A percentile compares a stretch with the other conserved stretches of the same genome.
Conservation (phyloP, 1,139 yeast species). For the Magnusiomyces tetraspermus region DNA sequence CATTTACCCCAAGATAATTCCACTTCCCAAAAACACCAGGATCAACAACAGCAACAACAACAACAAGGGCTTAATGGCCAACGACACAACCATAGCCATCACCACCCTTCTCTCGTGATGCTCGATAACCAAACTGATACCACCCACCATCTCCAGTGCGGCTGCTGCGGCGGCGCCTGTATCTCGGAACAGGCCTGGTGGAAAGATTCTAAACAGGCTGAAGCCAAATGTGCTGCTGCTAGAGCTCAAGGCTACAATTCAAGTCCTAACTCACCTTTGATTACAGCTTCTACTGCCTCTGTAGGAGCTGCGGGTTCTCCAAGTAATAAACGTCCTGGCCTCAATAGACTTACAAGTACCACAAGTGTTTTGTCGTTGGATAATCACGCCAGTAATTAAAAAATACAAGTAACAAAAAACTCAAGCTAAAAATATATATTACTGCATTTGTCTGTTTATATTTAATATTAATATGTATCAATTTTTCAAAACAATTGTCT, state of each 20-base stretch:
- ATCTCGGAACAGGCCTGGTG: conserved; percentile 42
- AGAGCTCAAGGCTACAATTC: not conserved
- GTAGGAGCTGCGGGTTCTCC: not conserved
- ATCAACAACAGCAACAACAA: too few species aligned
- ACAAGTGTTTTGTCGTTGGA: not conserved
- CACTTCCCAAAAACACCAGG: too few species aligned
- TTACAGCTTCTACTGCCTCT: not conserved
- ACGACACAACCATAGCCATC: not conserved
- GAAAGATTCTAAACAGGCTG: conserved; percentile 16
- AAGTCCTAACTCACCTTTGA: not conserved
- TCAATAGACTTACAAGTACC: not conserved
- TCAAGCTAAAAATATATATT: too few species aligned
- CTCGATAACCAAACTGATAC: conserved; percentile 38
- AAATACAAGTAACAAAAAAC: too few species aligned
- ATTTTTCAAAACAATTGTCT: not conserved
- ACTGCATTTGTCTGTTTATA: not conserved
- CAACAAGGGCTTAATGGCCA: not conserved
- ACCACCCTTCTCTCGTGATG: conserved; percentile 14
- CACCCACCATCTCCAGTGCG: conserved; percentile 39
- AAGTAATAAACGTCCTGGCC: not conserved
- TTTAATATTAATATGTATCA: not conserved
- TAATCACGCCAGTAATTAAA: not conserved
- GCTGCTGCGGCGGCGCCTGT: conserved; percentile 41
- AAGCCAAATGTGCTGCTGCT: not conserved
- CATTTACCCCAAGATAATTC: too few species aligned